A percentile compares a stretch with the other conserved stretches of the same genome.
Evolutionary conservation across 192 early-diverging fungal genomes (phyloP).

Genomic region (Coemansia umbellata): DNA sequence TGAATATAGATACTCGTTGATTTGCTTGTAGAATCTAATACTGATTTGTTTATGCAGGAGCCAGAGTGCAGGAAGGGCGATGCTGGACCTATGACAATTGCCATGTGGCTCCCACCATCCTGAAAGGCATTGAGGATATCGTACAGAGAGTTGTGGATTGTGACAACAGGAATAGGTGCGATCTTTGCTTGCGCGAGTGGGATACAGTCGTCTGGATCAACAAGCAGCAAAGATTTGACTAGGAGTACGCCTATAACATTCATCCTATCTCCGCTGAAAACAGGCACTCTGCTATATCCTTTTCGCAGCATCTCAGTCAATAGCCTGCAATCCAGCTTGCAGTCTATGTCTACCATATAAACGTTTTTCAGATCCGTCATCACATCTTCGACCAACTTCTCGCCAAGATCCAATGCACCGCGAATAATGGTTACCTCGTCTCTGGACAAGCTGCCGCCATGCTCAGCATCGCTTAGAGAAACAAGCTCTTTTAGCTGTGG

Average conservation of each 20-base stretch:
- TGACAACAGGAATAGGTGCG: constrained; percentile 46
- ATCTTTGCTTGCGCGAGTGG: constrained; percentile 59
- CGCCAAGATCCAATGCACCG: constrained; percentile 71
- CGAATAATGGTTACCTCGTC: constrained; percentile 80
- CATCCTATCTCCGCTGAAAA: constrained; percentile 54
- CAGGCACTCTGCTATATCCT: constrained; percentile 76
- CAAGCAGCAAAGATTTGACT: constrained; percentile 69
- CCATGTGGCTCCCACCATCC: constrained; percentile 78
- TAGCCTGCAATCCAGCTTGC: constrained; percentile 54
- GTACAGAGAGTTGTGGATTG: constrained; percentile 47
- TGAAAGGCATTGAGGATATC: constrained; percentile 83
- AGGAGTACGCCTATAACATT: constrained; percentile 76
- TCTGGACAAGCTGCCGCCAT: constrained; percentile 63
- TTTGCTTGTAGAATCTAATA: background rate
- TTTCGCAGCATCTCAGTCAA: constrained; percentile 60
- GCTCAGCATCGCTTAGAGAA: constrained; percentile 63
- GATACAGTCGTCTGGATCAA: constrained; percentile 65
- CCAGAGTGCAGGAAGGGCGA: background rate
- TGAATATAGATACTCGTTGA: no score
- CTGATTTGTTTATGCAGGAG: background rate
- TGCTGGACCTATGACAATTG: constrained; percentile 56
- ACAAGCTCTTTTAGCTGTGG: constrained; percentile 78
- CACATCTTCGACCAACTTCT: constrained; percentile 61
- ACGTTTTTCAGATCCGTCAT: constrained; percentile 72
- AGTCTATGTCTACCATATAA: constrained; percentile 62